A percentile compares a stretch with the other conserved stretches of the same genome.
These are phyloP conservation scores for Aphanocladium album DNA, from an alignment of 2,329 filamentous ascomycete genomes.

Conservation along the genomic window DNA sequence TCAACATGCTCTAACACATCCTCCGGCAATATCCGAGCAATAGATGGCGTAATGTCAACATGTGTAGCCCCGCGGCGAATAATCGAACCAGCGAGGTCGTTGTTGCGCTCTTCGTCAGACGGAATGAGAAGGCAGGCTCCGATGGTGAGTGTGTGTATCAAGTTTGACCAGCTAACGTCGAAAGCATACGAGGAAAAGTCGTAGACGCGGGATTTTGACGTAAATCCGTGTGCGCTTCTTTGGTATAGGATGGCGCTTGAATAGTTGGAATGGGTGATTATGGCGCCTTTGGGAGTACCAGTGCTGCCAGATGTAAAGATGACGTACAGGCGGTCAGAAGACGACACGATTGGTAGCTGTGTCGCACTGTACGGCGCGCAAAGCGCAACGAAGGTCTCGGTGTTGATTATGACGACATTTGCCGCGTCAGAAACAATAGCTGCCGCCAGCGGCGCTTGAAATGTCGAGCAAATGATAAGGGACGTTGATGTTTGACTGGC, in stretches of 20 bases:
- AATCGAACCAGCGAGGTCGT: background rate
- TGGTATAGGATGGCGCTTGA: slow-evolving; percentile 7
- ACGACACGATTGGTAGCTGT: background rate
- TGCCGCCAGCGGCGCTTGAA: background rate
- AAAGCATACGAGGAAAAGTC: slow-evolving; percentile 16
- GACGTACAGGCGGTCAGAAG: slow-evolving; percentile 16
- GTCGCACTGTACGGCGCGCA: too few species aligned
- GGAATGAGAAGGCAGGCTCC: background rate
- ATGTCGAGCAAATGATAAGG: background rate
- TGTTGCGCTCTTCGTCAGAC: background rate
- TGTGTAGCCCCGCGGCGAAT: background rate
- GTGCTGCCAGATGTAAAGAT: slow-evolving; percentile 25
- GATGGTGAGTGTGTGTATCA: too few species aligned
- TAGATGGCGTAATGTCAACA: background rate
- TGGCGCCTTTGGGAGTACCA: slow-evolving; percentile 21
- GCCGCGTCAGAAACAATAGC: background rate
- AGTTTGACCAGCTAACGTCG: background rate
- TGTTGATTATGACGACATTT: background rate
- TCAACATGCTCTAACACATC: background rate
- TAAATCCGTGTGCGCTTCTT: slow-evolving; percentile 9
- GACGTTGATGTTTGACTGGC: slow-evolving; percentile 2
- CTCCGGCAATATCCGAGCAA: background rate
- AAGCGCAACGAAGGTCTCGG: too few species aligned
- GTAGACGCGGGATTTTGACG: slow-evolving; percentile 4
- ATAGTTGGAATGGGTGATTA: background rate